phyloP scores from a whole-genome alignment of 495 filamentous ascomycete species.

The Hyaloscypha variabilis region DNA sequence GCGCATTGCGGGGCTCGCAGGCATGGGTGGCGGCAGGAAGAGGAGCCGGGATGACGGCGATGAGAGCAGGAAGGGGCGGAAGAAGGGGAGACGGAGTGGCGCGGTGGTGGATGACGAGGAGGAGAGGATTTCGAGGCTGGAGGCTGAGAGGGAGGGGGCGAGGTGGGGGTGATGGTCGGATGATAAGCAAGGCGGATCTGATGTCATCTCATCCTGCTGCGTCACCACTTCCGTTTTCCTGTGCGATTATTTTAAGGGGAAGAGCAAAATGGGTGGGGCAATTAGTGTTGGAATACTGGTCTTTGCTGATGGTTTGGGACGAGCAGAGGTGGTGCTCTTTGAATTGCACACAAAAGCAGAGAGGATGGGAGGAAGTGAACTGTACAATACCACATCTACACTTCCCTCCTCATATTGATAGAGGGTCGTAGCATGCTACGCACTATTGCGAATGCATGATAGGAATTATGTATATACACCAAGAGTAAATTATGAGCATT shows the following conservation, averaged over 20 bases:
- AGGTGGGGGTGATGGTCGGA: constrained; percentile 25
- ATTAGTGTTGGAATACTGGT: too few relatives aligned
- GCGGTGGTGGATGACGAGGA: constrained; percentile 50
- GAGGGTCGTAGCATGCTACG: too few relatives aligned
- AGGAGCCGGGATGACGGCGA: constrained; percentile 47
- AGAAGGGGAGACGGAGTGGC: constrained; percentile 48
- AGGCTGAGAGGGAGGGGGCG: constrained; percentile 35
- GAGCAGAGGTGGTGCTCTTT: neutral
- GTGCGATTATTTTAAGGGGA: neutral
- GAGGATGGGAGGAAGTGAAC: neutral
- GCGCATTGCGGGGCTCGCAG: constrained; percentile 59
- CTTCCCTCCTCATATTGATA: neutral
- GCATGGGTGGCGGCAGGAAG: constrained; percentile 34
- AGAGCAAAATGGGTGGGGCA: neutral
- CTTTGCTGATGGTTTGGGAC: too few relatives aligned
- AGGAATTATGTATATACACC: too few relatives aligned
- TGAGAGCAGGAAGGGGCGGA: constrained; percentile 43
- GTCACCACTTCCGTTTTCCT: too few relatives aligned
- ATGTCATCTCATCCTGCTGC: neutral
- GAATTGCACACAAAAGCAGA: neutral
- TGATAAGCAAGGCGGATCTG: neutral
- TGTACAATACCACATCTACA: neutral
- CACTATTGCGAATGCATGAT: too few relatives aligned
- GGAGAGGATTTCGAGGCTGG: constrained; percentile 43
- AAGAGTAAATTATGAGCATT: too few relatives aligned